These are phyloP conservation scores for Mangifera indica DNA, from an alignment of 345 rosid species.

Conservation along the genomic window DNA sequence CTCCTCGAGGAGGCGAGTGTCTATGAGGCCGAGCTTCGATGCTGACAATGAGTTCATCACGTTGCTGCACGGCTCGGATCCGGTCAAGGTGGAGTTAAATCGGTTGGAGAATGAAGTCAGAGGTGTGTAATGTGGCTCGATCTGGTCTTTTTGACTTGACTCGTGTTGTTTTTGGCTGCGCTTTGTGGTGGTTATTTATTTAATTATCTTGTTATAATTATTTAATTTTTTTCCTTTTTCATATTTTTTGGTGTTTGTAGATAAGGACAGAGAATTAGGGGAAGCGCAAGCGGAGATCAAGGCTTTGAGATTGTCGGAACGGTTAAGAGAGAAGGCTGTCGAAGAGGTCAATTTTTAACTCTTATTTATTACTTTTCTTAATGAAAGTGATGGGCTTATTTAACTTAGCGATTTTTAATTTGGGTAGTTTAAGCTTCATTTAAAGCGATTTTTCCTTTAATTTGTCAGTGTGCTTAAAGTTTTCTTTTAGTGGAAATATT, in stretches of 20 bases:
- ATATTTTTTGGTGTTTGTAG: slow-evolving; percentile 31
- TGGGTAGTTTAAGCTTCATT: neutral
- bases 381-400: neutral
- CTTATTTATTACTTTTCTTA: neutral
- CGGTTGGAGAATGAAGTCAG: slow-evolving; percentile 95
- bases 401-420: neutral
- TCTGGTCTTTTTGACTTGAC: slow-evolving; percentile 45
- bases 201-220: slow-evolving; percentile 2
- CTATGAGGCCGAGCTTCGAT: slow-evolving; percentile 79
- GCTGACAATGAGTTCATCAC: slow-evolving; percentile 89
- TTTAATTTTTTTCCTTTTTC: slow-evolving; percentile 11
- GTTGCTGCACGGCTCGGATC: slow-evolving; percentile 96
- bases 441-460: neutral
- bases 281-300: slow-evolving; percentile 92
- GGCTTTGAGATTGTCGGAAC: slow-evolving; percentile 77
- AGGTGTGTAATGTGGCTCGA: slow-evolving; percentile 77
- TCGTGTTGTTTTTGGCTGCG: slow-evolving; percentile 23
- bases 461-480: neutral
- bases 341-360: slow-evolving; percentile 67
- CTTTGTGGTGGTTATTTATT: slow-evolving; percentile 26
- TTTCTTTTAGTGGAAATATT: neutral
- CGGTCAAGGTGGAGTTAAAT: slow-evolving; percentile 92
- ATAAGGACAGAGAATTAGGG: slow-evolving; percentile 88
- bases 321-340: slow-evolving; percentile 94
- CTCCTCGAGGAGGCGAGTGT: slow-evolving; percentile 62